These are phyloP conservation scores for Funneliformis caledonium DNA, from an alignment of 371 early-diverging fungal genomes.

Conservation along the genomic window DNA sequence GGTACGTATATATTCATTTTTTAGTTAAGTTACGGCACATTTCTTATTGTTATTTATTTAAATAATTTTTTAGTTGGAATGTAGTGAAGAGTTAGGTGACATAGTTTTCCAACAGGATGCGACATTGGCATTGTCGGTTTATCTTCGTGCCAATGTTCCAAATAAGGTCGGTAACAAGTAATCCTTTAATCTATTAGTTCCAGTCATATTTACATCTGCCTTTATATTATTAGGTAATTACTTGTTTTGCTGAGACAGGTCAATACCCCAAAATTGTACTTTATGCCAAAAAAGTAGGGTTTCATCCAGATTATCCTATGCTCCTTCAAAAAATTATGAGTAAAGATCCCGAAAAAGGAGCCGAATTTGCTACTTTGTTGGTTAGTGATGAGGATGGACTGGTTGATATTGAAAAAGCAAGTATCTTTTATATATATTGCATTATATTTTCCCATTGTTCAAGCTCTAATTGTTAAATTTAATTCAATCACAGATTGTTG, in stretches of 20 bases:
- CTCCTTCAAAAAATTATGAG: constrained; percentile 91
- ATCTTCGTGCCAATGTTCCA: constrained; percentile 91
- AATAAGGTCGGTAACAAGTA: constrained; percentile 65
- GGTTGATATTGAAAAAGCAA: constrained; percentile 77
- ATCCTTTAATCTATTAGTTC: neutral
- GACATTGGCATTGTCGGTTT: constrained; percentile 92
- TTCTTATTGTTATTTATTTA: neutral
- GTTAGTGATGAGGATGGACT: constrained; percentile 85
- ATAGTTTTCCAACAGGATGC: constrained; percentile 91
- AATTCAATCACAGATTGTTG: constrained; percentile 67
- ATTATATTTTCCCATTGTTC: neutral
- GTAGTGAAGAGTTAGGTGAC: constrained; percentile 98
- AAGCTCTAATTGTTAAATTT: neutral
- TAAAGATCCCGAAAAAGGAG: constrained; percentile 90
- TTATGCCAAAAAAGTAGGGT: constrained; percentile 94
- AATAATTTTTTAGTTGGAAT: constrained; percentile 62
- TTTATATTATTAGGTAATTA: constrained; percentile 59
- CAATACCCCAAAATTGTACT: constrained; percentile 95
- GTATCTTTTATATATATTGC: constrained; percentile 10
- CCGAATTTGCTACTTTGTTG: constrained; percentile 89
- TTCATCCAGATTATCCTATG: constrained; percentile 89
- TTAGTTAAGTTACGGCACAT: neutral
- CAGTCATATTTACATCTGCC: neutral
- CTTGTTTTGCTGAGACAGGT: constrained; percentile 95
- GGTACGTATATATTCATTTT: constrained; percentile 32